Percentiles rank a stretch among this genome's conserved stretches.
Evolutionary conservation across 1,284 basidiomycete species (phyloP).

Genomic region (Neolentinus lepideus): DNA sequence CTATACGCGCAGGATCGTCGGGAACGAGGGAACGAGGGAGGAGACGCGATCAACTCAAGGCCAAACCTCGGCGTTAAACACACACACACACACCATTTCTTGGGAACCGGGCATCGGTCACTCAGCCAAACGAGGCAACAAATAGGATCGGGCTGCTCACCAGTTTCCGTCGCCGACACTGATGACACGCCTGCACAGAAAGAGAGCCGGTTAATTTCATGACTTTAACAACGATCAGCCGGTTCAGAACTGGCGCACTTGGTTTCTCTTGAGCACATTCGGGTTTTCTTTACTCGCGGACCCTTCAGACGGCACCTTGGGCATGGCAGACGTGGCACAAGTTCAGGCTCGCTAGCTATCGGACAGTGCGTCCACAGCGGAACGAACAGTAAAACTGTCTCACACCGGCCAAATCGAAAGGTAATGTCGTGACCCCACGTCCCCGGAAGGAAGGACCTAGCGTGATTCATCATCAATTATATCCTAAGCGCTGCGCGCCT

Average conservation of each 20-base stretch:
- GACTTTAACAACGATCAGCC: background rate
- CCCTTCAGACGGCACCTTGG: constrained; percentile 7
- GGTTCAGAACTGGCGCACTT: constrained; percentile 3
- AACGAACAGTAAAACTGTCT: background rate
- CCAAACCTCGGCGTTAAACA: background rate
- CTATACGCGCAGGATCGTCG: constrained; percentile 23
- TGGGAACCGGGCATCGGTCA: constrained; percentile 1
- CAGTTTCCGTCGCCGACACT: constrained; percentile 68
- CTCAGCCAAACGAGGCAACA: background rate
- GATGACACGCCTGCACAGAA: constrained; percentile 25
- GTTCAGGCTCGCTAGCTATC: background rate
- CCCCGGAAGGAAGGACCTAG: background rate
- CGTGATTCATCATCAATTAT: background rate
- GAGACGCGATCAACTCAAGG: constrained; percentile 6
- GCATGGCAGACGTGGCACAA: constrained; percentile 4
- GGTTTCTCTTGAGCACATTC: constrained; percentile 15
- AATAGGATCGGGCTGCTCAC: constrained; percentile 31
- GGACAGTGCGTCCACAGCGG: background rate
- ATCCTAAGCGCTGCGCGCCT: background rate
- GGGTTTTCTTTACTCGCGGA: background rate
- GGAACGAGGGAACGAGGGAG: background rate
- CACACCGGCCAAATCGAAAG: background rate
- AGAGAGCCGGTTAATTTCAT: background rate
- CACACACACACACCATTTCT: constrained; percentile 53
- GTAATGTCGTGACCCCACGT: background rate